Base-by-base conservation (phyloP, 306 rosid species). In the Begonia masoniana region DNA sequence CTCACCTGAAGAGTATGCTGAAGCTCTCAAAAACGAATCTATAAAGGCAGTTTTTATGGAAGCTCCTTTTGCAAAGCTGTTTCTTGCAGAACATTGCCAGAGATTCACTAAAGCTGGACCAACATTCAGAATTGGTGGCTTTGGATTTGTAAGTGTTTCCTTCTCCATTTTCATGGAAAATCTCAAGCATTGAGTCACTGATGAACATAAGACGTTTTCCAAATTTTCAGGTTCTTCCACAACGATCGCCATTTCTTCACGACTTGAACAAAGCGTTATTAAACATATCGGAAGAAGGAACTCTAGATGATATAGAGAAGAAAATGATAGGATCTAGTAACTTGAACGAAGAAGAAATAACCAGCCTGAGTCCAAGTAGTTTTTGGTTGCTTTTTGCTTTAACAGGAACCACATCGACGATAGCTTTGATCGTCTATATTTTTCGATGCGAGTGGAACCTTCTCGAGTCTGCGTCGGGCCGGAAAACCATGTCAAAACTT, bases 11-110 rank as follows among this genome's bases (percentile, higher is more conserved):
- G 68, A 62, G 2, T 68, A 21, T 58, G 84, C 72, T 10, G 49
- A 61, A 43, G 74, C 72, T 41, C 60, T 73, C 47, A 63, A 63
- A 60, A 67, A 54, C 39, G 36, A 39, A 58, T 67, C 58, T 57
- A 74, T 78, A 9, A 64, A 47, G 13, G 77, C 72, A 47, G 70
- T 61, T 19, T 78, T 67, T 51, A 57, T 73, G 43, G 70, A 70
- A 55, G 59, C 19, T 17, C 70, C 77, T 16, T 12, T 1, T 0
- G 67, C 77, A 59, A 74, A 78, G 19, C 13, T 74, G 16, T 74
- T 78, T 46, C 60, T 73, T 43, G 72, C 72, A 13, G 58, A 41
- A 58, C 51, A 73, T 39, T 67, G 77, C 57, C 61, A 58, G 7
- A 71, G 21, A 46, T 78, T 74, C 19, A 56, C 48, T 51, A 47